Evolutionary conservation across 257 asterid species (phyloP), one percentile per base, ranked within the genome.

Genomic region (Euphrasia confusa): DNA sequence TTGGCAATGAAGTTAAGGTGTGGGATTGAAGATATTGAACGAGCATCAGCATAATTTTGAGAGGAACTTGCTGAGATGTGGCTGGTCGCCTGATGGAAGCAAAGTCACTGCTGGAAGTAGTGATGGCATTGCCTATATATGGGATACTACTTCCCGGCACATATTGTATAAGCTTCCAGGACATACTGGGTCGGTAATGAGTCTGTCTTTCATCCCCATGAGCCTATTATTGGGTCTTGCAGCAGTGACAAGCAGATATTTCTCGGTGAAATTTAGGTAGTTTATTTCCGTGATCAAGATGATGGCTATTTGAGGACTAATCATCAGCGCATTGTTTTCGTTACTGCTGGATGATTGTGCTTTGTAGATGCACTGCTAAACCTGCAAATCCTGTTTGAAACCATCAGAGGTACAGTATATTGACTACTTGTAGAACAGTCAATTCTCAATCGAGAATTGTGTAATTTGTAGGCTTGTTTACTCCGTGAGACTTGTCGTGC

Each of bases 71-170:
- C 74, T 93, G 81, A 85, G 90, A 64, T 93, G 99, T 71, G 78
- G 90, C 72, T 93, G 99, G 99, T 93, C 99, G 2, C 87, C 99
- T 10, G 99, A 93, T 83, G 99, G 97, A 27, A 85, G 96, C 76
- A 89, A 89, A 75, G 97, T 93, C 11, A 93, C 95, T 5, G 90
- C 95, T 32, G 99, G 99, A 45, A 89, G 98, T 65, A 84, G 97
- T 63, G 99, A 93, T 65, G 81, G 94, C 63, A 93, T 93, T 97
- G 95, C 89, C 63, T 76, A 93, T 65, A 65, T 89, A 13, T 93
- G 99, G 99, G 97, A 93, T 69, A 89, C 97, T 12, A 93, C 99
- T 62, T 74, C 95, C 17, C 76, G 99, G 3, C 83, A 95, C 54
- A 82, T 93, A 47, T 57, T 93, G 71, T 93, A 93, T 62, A 93